A percentile compares a stretch with the other conserved stretches of the same genome.
Evolutionary conservation across 495 filamentous ascomycete species (phyloP).

Genomic region (Chaetomidium leptoderma): DNA sequence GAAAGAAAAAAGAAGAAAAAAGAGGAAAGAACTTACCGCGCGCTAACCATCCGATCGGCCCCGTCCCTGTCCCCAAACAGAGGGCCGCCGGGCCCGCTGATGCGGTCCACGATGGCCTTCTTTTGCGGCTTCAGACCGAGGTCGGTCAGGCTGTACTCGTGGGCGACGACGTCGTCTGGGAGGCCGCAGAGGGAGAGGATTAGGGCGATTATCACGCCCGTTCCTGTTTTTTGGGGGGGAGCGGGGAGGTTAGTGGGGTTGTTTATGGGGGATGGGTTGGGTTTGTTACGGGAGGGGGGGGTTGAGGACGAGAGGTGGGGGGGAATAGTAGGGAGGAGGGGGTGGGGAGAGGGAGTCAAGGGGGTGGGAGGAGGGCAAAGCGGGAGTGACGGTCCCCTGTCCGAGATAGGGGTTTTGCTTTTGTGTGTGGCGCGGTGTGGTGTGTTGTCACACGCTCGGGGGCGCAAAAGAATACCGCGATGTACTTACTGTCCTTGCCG

Average conservation of each 20-base stretch:
- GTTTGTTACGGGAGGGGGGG: slow-evolving; percentile 25
- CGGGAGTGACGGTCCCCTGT: background rate
- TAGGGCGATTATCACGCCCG: slow-evolving; percentile 58
- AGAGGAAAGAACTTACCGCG: slow-evolving; percentile 38
- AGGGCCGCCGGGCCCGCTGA: slow-evolving; percentile 41
- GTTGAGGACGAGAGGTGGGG: slow-evolving; percentile 30
- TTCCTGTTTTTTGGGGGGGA: slow-evolving; percentile 45
- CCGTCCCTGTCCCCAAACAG: slow-evolving; percentile 39
- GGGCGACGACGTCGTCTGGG: slow-evolving; percentile 50
- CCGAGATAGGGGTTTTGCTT: too few species aligned
- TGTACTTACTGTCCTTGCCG: slow-evolving; percentile 33
- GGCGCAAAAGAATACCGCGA: too few species aligned
- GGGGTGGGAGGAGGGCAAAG: background rate
- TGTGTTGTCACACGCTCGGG: too few species aligned
- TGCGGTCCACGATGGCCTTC: slow-evolving; percentile 41
- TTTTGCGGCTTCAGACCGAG: slow-evolving; percentile 46
- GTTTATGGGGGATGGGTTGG: background rate
- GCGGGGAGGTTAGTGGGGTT: background rate
- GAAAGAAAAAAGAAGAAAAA: background rate
- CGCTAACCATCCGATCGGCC: slow-evolving; percentile 49
- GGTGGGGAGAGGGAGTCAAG: slow-evolving; percentile 31
- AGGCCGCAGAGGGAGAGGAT: slow-evolving; percentile 56
- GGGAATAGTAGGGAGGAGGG: slow-evolving; percentile 34
- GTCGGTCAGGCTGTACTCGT: slow-evolving; percentile 60
- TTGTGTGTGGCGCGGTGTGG: too few species aligned